Evolutionary conservation across 306 rosid species (phyloP).

Genomic region (Clitoria ternatea): DNA sequence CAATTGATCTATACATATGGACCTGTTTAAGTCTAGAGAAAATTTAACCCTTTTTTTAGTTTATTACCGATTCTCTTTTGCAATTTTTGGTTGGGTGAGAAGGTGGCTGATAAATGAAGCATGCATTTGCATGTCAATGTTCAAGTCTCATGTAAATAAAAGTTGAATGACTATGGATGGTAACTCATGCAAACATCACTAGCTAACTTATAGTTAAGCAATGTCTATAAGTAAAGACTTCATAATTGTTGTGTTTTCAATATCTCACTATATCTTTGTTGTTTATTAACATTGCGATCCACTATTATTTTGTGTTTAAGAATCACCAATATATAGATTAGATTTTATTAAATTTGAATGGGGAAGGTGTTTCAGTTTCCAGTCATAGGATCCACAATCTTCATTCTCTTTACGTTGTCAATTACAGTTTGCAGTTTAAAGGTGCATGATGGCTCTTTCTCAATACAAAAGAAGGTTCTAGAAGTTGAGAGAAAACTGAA

Average conservation of each 20-base stretch:
- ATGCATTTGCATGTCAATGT: constrained; percentile 24
- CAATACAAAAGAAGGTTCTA: constrained; percentile 36
- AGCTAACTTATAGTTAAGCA: constrained; percentile 8
- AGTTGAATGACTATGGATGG: constrained; percentile 42
- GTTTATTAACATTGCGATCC: neutral
- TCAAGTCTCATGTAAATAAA: constrained; percentile 19
- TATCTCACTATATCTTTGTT: neutral
- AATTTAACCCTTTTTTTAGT: neutral
- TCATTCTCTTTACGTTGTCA: constrained; percentile 27
- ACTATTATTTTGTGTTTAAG: neutral
- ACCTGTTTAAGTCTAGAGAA: no score
- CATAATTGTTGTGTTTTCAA: constrained; percentile 19
- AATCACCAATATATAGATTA: neutral
- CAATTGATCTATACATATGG: neutral
- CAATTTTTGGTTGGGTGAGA: neutral
- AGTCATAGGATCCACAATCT: neutral
- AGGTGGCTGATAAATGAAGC: constrained; percentile 18
- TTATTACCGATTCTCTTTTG: neutral
- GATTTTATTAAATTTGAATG: constrained; percentile 15
- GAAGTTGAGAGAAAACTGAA: constrained; percentile 47
- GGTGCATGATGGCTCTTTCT: constrained; percentile 23
- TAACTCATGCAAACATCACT: constrained; percentile 47
- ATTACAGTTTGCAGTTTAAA: constrained; percentile 12
- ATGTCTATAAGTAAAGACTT: neutral
- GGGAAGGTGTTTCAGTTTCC: neutral